A percentile compares a stretch with the other conserved stretches of the same genome.
Evolutionary conservation across 805 yeast genomes (phyloP).

Genomic region (Maudiozyma barnettii): DNA sequence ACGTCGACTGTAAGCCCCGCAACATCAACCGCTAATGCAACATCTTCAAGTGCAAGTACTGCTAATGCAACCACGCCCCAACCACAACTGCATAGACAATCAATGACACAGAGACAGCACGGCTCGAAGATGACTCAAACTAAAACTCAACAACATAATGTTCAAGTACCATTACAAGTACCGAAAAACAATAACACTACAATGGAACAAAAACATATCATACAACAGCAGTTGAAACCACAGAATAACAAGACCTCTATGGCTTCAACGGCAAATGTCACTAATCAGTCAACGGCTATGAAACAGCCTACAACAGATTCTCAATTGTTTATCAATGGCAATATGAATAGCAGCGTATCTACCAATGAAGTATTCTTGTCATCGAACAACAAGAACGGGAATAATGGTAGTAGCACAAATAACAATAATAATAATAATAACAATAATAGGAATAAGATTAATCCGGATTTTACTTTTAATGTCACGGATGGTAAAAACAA

Average conservation of each 20-base stretch:
- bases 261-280: background rate
- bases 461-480: background rate
- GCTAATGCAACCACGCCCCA: background rate
- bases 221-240: slow-evolving; percentile 5
- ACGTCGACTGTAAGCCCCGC: background rate
- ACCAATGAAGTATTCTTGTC: slow-evolving; percentile 81
- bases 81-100: background rate
- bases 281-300: background rate
- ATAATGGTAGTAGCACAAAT: background rate
- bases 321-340: slow-evolving; percentile 3
- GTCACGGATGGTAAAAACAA: slow-evolving; percentile 33
- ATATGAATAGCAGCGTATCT: slow-evolving; percentile 75
- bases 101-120: background rate
- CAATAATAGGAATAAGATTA: slow-evolving; percentile 3
- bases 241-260: background rate
- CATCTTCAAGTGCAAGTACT: background rate
- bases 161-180: background rate
- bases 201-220: slow-evolving; percentile 2
- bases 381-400: slow-evolving; percentile 1
- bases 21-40: background rate
- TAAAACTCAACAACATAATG: too few species aligned
- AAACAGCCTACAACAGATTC: background rate
- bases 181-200: background rate
- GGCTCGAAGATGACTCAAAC: background rate
- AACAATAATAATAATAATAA: background rate